Base-by-base conservation (phyloP, 106 monocot species). In the Vanilla planifolia region DNA sequence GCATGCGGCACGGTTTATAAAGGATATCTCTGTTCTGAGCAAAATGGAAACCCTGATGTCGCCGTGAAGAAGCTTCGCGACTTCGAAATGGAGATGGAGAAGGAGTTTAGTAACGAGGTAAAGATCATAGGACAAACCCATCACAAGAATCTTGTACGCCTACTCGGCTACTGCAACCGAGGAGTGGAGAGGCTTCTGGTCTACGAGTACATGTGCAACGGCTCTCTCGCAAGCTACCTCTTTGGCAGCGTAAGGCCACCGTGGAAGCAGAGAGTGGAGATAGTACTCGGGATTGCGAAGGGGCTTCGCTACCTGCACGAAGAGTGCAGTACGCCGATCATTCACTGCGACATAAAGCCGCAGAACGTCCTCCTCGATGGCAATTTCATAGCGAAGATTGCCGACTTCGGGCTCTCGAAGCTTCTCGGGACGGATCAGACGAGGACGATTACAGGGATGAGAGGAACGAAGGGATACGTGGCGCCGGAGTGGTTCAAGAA, bases 401-500 rank as follows among this genome's bases (percentile, higher is more conserved):
- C 71, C 8, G 71, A 71, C 28, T 71, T 71, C 23, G 71, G 71
- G 6, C 27, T 71, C 16, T 63, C 71, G 2, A 71, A 71, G 26
- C 56, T 71, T 6, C 47, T 71, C 10, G 35, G 15, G 47, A 26
- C 45, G 0, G 55, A 73, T 6, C 81, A 82, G 23, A 68, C 77
- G 5, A 44, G 71, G 25, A 76, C 76, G 7, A 53, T 21, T 24
- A 75, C 69, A 20, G 45, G 64, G 16, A 61, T 76, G 3, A 65
- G 76, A 29, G 76, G 76, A 27, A 70, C 70, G 6, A 70, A 59
- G 21, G 65, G 65, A 8, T 84, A 75, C 16, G 71, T 84, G 15
- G 78, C 78, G 32, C 84, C 84, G 1, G 84, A 84, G 59, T 84
- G 79, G 79, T 77, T 80, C 68, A 89, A 55, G 51, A 80, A 66